Evolutionary conservation across 2,329 filamentous ascomycete genomes (phyloP).

Genomic region (Fusarium nelsonii): DNA sequence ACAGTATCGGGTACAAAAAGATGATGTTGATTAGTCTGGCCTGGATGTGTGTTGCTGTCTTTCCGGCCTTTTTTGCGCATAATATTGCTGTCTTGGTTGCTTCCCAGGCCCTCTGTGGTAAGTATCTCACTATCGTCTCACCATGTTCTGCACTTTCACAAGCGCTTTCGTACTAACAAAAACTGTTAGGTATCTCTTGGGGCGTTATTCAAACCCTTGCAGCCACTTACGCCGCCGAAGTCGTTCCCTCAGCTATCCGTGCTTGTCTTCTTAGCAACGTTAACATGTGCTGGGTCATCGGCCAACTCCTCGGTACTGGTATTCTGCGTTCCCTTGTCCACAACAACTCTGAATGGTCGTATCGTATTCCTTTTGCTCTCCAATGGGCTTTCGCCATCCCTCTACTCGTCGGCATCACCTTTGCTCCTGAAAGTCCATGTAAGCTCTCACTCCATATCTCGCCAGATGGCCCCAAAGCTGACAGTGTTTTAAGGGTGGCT

Average conservation of each 20-base stretch:
- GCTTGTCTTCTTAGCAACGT: slow-evolving; percentile 55
- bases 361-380: slow-evolving; percentile 53
- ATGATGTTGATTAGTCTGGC: slow-evolving; percentile 55
- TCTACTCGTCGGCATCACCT: slow-evolving; percentile 51
- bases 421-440: slow-evolving; percentile 56
- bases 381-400: slow-evolving; percentile 58
- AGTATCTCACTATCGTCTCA: background rate
- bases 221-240: slow-evolving; percentile 56
- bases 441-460: background rate
- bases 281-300: slow-evolving; percentile 59
- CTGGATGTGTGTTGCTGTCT: slow-evolving; percentile 54
- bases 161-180: background rate
- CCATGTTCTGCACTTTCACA: background rate
- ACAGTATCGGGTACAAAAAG: slow-evolving; percentile 53
- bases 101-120: slow-evolving; percentile 51
- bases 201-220: slow-evolving; percentile 53
- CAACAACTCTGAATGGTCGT: slow-evolving; percentile 46
- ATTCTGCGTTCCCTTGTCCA: slow-evolving; percentile 52
- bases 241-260: slow-evolving; percentile 48
- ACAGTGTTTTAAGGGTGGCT: slow-evolving; percentile 48
- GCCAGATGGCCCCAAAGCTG: background rate
- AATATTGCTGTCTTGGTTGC: slow-evolving; percentile 50
- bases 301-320: slow-evolving; percentile 54
- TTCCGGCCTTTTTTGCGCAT: slow-evolving; percentile 54
- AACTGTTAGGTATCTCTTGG: slow-evolving; percentile 48